Conservation (phyloP, 2,329 filamentous ascomycete genomes). For the Aspergillus arachidicola region DNA sequence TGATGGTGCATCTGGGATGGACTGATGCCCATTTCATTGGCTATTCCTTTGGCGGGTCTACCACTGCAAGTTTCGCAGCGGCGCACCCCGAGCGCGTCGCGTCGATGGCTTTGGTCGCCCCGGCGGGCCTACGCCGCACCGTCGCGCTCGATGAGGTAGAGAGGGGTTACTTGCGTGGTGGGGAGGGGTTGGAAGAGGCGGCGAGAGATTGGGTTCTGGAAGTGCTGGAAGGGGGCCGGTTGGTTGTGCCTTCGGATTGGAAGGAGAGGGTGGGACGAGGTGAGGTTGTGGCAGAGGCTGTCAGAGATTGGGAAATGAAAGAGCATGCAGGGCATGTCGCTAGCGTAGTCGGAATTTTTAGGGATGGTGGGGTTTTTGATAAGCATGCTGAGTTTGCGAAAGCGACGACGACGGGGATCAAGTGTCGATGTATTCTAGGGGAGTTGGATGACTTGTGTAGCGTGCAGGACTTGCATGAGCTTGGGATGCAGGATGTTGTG, state of each 20-base stretch:
- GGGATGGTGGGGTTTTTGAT: constrained; percentile 51
- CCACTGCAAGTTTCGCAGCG: constrained; percentile 43
- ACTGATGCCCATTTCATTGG: constrained; percentile 49
- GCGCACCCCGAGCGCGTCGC: constrained; percentile 31
- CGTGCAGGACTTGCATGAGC: constrained; percentile 31
- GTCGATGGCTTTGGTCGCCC: constrained; percentile 49
- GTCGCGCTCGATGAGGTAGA: constrained; percentile 29
- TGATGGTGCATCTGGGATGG: constrained; percentile 50
- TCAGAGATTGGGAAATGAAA: constrained; percentile 52
- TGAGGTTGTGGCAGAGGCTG: constrained; percentile 51
- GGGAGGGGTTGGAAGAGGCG: constrained; percentile 30
- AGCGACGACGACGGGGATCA: constrained; percentile 29
- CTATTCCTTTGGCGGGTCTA: constrained; percentile 53
- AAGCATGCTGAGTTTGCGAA: constrained; percentile 34
- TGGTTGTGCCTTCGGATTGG: constrained; percentile 51
- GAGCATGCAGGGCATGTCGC: constrained; percentile 51
- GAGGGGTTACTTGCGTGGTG: constrained; percentile 25
- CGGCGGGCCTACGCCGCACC: constrained; percentile 47
- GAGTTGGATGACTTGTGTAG: constrained; percentile 40
- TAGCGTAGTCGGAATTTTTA: constrained; percentile 50
- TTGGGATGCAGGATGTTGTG: constrained; percentile 39
- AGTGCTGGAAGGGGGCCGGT: constrained; percentile 48
- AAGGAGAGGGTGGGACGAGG: constrained; percentile 43
- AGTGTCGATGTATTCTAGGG: constrained; percentile 38
- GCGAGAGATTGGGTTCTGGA: constrained; percentile 42